These are phyloP conservation scores for Plectosphaerella sp. DNA, from an alignment of 2,329 filamentous ascomycete species.

Conservation along the genomic window DNA sequence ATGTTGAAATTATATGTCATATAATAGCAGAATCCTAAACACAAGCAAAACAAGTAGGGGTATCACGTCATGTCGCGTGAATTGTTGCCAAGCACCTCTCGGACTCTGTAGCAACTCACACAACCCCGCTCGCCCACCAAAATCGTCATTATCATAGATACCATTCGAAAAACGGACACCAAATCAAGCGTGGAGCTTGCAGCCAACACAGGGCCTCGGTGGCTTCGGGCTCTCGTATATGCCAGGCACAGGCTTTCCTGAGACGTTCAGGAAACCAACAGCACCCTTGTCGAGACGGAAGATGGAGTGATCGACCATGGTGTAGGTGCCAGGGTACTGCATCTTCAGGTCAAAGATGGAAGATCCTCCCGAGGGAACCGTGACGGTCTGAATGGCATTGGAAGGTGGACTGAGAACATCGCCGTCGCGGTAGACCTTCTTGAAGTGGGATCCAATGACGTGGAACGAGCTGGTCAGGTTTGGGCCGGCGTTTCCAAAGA, in stretches of 20 bases:
- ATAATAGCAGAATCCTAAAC: too few relatives aligned
- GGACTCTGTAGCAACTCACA: too few relatives aligned
- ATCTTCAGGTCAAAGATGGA: conserved; percentile 25
- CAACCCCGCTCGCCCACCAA: too few relatives aligned
- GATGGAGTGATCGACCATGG: conserved; percentile 27
- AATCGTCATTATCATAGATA: too few relatives aligned
- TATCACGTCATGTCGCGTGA: too few relatives aligned
- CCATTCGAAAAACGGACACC: too few relatives aligned
- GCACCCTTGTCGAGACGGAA: conserved; percentile 27
- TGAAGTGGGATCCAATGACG: conserved; percentile 23
- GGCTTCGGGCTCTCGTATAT: conserved; percentile 19
- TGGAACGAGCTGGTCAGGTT: conserved; percentile 27
- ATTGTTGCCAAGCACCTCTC: too few relatives aligned
- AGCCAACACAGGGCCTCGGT: conserved; percentile 22
- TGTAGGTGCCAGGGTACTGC: conserved; percentile 25
- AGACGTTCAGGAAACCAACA: conserved; percentile 27
- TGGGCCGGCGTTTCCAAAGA: conserved; percentile 28
- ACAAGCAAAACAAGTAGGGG: too few relatives aligned
- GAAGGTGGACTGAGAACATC: conserved; percentile 24
- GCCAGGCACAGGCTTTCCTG: conserved; percentile 20
- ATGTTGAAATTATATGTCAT: too few relatives aligned
- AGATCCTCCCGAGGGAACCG: conserved; percentile 20
- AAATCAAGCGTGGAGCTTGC: conserved; percentile 23
- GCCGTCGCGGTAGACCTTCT: conserved; percentile 22
- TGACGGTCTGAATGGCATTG: conserved; percentile 18